Conservation (phyloP, 371 early-diverging fungal species). For the Saksenaea oblongispora region DNA sequence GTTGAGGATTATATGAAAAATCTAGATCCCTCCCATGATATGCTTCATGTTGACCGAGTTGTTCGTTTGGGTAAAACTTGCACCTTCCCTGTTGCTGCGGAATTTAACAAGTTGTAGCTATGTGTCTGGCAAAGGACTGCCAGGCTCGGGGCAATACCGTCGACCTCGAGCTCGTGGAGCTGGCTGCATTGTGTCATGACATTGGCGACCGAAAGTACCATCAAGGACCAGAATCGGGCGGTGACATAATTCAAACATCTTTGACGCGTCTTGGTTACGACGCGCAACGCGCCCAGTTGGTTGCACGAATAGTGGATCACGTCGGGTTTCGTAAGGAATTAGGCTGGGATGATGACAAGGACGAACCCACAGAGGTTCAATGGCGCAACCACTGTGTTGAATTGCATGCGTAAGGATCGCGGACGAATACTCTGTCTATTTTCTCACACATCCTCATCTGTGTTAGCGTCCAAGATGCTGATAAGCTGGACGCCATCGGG, state of each 20-base stretch:
- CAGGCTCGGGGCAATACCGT: constrained; percentile 22
- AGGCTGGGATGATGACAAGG: constrained; percentile 47
- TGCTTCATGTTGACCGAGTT: constrained; percentile 77
- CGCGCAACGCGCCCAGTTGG: constrained; percentile 43
- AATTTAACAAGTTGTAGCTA: constrained; percentile 20
- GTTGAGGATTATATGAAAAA: constrained; percentile 67
- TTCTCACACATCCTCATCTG: constrained; percentile 1
- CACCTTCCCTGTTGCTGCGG: not conserved
- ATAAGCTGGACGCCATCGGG: constrained; percentile 82
- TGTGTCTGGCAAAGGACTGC: constrained; percentile 41
- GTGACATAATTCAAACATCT: constrained; percentile 46
- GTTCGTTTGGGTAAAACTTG: constrained; percentile 53
- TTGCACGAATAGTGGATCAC: constrained; percentile 63
- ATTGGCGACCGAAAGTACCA: constrained; percentile 76
- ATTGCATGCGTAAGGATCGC: constrained; percentile 54
- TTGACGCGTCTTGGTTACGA: constrained; percentile 39
- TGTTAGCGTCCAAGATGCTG: constrained; percentile 77
- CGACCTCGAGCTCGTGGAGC: constrained; percentile 63
- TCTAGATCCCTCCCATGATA: constrained; percentile 81
- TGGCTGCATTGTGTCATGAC: constrained; percentile 80
- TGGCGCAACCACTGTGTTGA: constrained; percentile 67
- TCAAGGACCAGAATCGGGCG: constrained; percentile 45
- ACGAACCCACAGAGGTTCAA: constrained; percentile 26
- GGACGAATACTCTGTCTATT: not conserved
- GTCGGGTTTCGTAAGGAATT: constrained; percentile 78